phyloP scores from a whole-genome alignment of 2,329 filamentous ascomycete species.

The Pseudogymnoascus sp. region DNA sequence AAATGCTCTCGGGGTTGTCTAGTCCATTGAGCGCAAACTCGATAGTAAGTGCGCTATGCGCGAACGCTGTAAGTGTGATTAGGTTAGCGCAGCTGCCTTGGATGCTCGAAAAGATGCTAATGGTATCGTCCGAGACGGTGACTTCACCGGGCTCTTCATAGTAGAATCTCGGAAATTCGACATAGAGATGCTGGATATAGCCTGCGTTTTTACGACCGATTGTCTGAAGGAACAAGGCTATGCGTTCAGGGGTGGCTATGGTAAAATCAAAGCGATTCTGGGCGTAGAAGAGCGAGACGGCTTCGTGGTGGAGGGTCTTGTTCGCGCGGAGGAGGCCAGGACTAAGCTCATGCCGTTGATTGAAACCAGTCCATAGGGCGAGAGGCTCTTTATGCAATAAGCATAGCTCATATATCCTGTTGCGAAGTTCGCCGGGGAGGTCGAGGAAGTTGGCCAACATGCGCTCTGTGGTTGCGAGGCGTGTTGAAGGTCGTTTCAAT shows the following conservation, averaged over 20 bases:
- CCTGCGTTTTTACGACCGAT: conserved; percentile 22
- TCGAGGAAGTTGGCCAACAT: conserved; percentile 15
- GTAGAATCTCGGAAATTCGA: conserved; percentile 19
- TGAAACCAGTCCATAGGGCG: conserved; percentile 7
- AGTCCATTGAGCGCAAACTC: conserved; percentile 13
- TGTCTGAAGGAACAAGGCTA: conserved; percentile 21
- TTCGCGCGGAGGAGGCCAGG: conserved; percentile 19
- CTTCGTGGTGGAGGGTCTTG: conserved; percentile 23
- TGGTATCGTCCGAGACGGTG: conserved; percentile 15
- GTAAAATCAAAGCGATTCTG: conserved; percentile 24
- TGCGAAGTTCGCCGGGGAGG: conserved; percentile 15
- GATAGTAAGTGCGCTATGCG: conserved; percentile 6
- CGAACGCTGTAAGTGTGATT: conserved; percentile 17
- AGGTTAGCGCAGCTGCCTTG: conserved; percentile 21
- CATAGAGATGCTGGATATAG: conserved; percentile 18
- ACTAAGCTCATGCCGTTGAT: not conserved
- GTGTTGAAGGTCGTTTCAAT: no score
- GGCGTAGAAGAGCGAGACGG: conserved; percentile 22
- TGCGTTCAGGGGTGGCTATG: not conserved
- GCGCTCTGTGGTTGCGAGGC: not conserved
- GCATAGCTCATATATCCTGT: conserved; percentile 13
- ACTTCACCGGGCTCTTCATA: conserved; percentile 16
- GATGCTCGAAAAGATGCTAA: conserved; percentile 18
- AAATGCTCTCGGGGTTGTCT: conserved; percentile 14
- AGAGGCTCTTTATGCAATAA: conserved; percentile 12